These are phyloP conservation scores for Ganoderma sinense DNA, from an alignment of 1,284 basidiomycete species.

Conservation along the genomic window DNA sequence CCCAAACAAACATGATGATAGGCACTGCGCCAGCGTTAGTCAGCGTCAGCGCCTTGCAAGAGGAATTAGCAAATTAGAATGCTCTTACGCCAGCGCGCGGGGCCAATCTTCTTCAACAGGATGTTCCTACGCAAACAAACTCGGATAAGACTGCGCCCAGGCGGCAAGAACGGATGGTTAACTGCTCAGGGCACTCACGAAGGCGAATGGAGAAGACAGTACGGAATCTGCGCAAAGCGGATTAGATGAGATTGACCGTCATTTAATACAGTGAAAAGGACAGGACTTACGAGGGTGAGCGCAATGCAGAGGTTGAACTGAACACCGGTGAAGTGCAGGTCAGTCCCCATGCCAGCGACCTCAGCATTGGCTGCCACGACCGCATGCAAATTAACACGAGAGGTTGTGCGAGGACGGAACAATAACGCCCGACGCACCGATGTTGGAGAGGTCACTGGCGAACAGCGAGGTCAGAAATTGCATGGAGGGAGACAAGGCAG, in stretches of 20 bases:
- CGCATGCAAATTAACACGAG: constrained; percentile 39
- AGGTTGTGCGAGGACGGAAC: constrained; percentile 39
- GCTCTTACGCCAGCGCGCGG: constrained; percentile 25
- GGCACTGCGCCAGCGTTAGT: background rate
- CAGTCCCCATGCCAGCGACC: constrained; percentile 25
- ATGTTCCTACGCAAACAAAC: constrained; percentile 20
- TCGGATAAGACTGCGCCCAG: background rate
- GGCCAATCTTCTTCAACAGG: constrained; percentile 20
- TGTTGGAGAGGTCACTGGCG: constrained; percentile 67
- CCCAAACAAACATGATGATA: constrained; percentile 26
- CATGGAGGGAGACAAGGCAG: background rate
- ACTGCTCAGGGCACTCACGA: constrained; percentile 12
- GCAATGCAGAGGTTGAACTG: constrained; percentile 30
- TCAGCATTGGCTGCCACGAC: constrained; percentile 26
- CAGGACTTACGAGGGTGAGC: constrained; percentile 19
- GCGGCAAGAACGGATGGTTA: background rate
- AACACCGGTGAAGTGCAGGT: constrained; percentile 25
- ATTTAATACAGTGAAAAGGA: background rate
- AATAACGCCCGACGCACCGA: constrained; percentile 57
- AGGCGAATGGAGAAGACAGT: constrained; percentile 25
- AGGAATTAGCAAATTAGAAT: constrained; percentile 22
- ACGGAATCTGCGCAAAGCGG: constrained; percentile 20
- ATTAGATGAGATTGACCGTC: background rate
- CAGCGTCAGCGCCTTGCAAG: background rate
- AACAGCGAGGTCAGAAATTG: constrained; percentile 44